Evolutionary conservation across 1,284 basidiomycete genomes (phyloP).

Genomic region (Cutaneotrichosporon mucoides): DNA sequence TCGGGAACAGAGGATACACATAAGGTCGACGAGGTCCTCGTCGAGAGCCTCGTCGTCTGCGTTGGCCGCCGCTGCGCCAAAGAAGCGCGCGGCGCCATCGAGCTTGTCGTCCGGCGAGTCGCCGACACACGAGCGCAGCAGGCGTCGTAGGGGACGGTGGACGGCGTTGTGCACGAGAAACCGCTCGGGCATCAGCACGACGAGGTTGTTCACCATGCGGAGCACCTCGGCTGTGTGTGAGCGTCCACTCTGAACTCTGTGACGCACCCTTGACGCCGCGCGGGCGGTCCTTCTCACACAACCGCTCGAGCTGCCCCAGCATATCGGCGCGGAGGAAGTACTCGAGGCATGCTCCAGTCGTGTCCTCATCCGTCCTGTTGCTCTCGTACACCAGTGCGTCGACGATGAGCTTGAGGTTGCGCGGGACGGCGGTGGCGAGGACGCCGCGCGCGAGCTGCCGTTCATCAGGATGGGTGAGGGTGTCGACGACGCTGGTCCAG

Average conservation of each 20-base stretch:
- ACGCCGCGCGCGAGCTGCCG: constrained; percentile 60
- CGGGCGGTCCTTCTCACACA: constrained; percentile 77
- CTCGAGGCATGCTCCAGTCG: constrained; percentile 81
- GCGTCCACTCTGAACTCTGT: neutral
- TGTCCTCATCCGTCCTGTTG: constrained; percentile 72
- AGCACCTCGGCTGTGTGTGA: constrained; percentile 63
- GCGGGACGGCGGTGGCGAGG: constrained; percentile 71
- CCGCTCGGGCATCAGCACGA: constrained; percentile 80
- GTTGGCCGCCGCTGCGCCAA: constrained; percentile 71
- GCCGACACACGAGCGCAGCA: constrained; percentile 85
- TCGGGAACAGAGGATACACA: constrained; percentile 84
- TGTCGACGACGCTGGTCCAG: constrained; percentile 32
- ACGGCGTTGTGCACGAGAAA: constrained; percentile 87
- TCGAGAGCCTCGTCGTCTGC: constrained; percentile 30
- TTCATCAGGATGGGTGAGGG: constrained; percentile 45
- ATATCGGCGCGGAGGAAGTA: constrained; percentile 87
- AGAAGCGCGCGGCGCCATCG: constrained; percentile 63
- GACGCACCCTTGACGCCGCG: constrained; percentile 64
- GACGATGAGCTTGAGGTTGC: constrained; percentile 72
- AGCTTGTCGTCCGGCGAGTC: constrained; percentile 66
- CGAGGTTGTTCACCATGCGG: constrained; percentile 76
- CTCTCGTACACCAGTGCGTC: constrained; percentile 83
- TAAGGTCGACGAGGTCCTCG: constrained; percentile 72
- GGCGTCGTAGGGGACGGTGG: constrained; percentile 77
- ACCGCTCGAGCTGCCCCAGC: constrained; percentile 72